Conservation (phyloP, 169 alveolate species). For the Neospora caninum region DNA sequence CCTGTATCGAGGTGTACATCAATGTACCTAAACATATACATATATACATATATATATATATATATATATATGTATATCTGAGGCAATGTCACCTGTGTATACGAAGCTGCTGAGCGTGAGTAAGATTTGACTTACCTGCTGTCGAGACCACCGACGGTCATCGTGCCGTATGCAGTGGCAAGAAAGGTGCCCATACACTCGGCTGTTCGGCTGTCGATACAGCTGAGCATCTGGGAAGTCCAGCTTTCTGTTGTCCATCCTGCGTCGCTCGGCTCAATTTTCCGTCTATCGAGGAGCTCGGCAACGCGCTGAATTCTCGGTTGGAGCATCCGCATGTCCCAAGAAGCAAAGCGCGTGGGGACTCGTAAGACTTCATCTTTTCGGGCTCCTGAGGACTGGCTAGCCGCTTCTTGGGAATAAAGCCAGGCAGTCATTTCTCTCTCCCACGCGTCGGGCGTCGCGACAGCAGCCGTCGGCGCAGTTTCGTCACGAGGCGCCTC, state of each 20-base stretch:
- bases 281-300: not conserved
- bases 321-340: not conserved
- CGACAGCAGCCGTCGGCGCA: not conserved
- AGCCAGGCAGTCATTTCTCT: not conserved
- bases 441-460: not conserved
- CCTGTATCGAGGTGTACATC: no score
- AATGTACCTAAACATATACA: no score
- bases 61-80: no score
- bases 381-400: not conserved
- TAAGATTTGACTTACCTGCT: not conserved
- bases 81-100: no score
- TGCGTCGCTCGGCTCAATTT: not conserved
- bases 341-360: not conserved
- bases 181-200: not conserved
- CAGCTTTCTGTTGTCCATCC: not conserved
- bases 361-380: no score
- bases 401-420: not conserved
- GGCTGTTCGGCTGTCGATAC: not conserved
- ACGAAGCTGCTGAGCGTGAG: no score
- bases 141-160: constrained; percentile 7
- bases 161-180: not conserved
- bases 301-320: not conserved
- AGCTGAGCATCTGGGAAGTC: not conserved
- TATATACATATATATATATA: no score
- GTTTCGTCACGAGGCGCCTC: not conserved